Conservation (phyloP, 1,284 basidiomycete species). For the Leccinum angustisporum region DNA sequence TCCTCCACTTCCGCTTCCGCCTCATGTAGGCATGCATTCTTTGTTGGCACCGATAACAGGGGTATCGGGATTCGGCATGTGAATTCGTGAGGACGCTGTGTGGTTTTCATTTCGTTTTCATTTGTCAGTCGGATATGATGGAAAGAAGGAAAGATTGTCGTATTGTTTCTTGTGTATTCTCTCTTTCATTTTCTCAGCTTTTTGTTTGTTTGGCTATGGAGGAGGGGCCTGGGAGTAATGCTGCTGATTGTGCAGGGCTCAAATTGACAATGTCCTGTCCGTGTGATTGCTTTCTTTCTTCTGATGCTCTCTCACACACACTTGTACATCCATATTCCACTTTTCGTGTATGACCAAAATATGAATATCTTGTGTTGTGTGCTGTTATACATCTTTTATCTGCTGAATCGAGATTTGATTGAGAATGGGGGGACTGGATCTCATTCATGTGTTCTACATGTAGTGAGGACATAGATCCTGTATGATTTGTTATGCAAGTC, state of each 20-base stretch:
- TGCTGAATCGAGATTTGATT: no score
- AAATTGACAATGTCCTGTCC: constrained; percentile 2
- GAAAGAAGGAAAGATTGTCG: background rate
- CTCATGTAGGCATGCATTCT: constrained; percentile 16
- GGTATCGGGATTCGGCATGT: constrained; percentile 31
- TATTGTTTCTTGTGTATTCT: background rate
- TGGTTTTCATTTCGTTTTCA: background rate
- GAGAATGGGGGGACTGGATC: no score
- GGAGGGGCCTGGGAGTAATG: constrained; percentile 3
- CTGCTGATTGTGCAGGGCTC: constrained; percentile 18
- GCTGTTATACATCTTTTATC: no score
- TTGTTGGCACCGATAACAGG: no score
- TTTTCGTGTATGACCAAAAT: background rate
- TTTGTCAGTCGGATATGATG: background rate
- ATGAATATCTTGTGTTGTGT: no score
- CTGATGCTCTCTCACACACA: background rate
- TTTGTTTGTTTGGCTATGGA: constrained; percentile 13
- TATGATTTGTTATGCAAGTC: no score
- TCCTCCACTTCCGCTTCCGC: constrained; percentile 6
- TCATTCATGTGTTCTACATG: background rate
- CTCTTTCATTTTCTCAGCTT: background rate
- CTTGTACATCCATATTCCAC: background rate
- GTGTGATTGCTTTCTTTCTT: constrained; percentile 8
- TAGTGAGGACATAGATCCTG: no score
- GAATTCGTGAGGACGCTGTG: constrained; percentile 20